Percentiles rank a stretch among this genome's conserved stretches.
Evolutionary conservation across 176 grass and related monocot genomes (phyloP).

Genomic region (Oryza meyeriana): DNA sequence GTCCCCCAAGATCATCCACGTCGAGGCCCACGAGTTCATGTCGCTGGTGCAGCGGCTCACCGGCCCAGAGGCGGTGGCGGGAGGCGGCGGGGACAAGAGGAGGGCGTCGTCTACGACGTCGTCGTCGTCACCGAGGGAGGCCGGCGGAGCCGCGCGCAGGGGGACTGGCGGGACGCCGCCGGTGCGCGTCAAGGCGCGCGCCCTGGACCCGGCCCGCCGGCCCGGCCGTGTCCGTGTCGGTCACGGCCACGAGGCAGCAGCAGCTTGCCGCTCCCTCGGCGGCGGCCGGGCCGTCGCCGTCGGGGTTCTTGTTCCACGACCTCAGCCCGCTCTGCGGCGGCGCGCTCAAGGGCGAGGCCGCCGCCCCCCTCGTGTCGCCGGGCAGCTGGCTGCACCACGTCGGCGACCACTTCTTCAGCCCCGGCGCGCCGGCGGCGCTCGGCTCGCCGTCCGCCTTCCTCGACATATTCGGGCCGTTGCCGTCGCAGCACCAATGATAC

Average conservation of each 20-base stretch:
- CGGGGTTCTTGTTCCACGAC: conserved; percentile 57
- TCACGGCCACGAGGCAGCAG: conserved; percentile 42
- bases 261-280: neutral
- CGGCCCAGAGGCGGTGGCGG: conserved; percentile 40
- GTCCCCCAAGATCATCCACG: conserved; percentile 84
- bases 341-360: conserved; percentile 48
- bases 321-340: conserved; percentile 60
- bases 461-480: conserved; percentile 62
- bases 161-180: conserved; percentile 2
- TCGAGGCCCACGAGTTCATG: conserved; percentile 87
- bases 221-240: conserved; percentile 50
- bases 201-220: conserved; percentile 34
- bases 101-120: conserved; percentile 1
- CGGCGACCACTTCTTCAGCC: conserved; percentile 58
- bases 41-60: conserved; percentile 86
- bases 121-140: neutral
- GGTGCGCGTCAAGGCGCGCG: conserved; percentile 72
- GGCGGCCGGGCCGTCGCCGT: conserved; percentile 17
- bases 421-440: conserved; percentile 13
- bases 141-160: neutral
- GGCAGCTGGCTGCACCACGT: conserved; percentile 54
- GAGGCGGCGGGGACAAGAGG: neutral
- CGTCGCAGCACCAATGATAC: conserved; percentile 49
- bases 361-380: conserved; percentile 39
- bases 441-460: conserved; percentile 61